phyloP scores from a whole-genome alignment of 2,329 filamentous ascomycete species.

The Ceratocystiopsis brevicomis region DNA sequence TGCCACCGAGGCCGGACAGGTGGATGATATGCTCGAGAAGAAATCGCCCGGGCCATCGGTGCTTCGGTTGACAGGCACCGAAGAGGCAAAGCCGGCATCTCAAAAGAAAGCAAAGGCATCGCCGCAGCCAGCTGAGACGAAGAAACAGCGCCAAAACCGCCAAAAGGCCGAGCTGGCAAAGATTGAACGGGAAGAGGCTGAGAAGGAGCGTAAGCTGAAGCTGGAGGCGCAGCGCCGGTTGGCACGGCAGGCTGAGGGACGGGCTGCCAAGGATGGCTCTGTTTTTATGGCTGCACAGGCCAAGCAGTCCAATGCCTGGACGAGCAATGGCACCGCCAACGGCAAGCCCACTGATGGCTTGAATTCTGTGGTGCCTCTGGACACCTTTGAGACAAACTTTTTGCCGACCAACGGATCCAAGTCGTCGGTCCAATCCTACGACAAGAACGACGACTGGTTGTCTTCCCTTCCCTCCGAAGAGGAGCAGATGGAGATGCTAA shows the following conservation, averaged over 20 bases:
- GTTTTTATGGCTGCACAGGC: constrained; percentile 28
- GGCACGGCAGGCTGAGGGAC: constrained; percentile 66
- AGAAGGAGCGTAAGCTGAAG: constrained; percentile 56
- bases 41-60: constrained; percentile 48
- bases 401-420: constrained; percentile 9
- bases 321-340: constrained; percentile 14
- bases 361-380: constrained; percentile 30
- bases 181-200: constrained; percentile 53
- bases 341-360: constrained; percentile 21
- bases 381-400: constrained; percentile 31
- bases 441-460: constrained; percentile 26
- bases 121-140: constrained; percentile 55
- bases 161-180: constrained; percentile 73
- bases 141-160: constrained; percentile 89
- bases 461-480: constrained; percentile 39
- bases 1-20: constrained; percentile 43
- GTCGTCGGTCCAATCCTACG: constrained; percentile 14
- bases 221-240: constrained; percentile 69
- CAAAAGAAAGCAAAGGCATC: constrained; percentile 39
- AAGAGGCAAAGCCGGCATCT: constrained; percentile 32
- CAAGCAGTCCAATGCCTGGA: constrained; percentile 21
- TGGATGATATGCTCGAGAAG: constrained; percentile 84
- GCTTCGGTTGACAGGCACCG: constrained; percentile 54
- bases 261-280: constrained; percentile 64
- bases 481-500: constrained; percentile 40